Base-by-base conservation (phyloP, 768 basidiomycete genomes). In the Russula olivacea region DNA sequence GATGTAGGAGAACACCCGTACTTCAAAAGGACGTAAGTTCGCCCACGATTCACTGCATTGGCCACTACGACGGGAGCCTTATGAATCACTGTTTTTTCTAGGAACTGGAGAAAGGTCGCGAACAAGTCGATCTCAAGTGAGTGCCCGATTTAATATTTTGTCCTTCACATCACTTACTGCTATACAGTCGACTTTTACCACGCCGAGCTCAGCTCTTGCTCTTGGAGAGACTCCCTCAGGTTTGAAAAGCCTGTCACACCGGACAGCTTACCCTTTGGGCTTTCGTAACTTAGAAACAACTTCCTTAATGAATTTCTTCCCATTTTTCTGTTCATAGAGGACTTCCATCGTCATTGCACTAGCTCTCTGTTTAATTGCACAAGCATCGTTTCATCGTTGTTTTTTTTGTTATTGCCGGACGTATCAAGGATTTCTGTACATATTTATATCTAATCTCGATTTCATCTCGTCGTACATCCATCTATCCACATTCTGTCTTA, bases 171-270 rank as follows among this genome's bases (percentile, higher is more conserved):
- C 25, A n/a, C 47, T 25, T 23, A 11, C 43, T 45, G n/a, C 23
- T 50, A 28, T 9, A 19, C 34, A 60, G 59, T 51, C 28, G 19
- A 17, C 8, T 32, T 64, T n/a, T 38, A 59, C 23, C 32, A 12
- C 1, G 47, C 59, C 15, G 47, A 28, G 14, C 40, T 56, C 2
- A 51, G 19, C 15, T 60, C 63, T 14, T 14, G 4, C 15, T 55
- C 47, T 11, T 64, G 63, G 63, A 47, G 36, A 30, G 54, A 64
- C 5, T 54, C 54, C 2, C 58, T 64, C 41, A 43, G 9, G n/a
- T 60, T 60, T 23, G 54, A 64, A 14, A 55, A 17, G 40, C 54
- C 54, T 1, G 7, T 4, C 7, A 51, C 28, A 11, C 38, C 41
- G 25, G 41, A 45, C 55, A 11, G n/a, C 43, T 23, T 57, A 15